Base-by-base conservation (phyloP, 1,284 basidiomycete species). In the Phellinidium pouzarii region DNA sequence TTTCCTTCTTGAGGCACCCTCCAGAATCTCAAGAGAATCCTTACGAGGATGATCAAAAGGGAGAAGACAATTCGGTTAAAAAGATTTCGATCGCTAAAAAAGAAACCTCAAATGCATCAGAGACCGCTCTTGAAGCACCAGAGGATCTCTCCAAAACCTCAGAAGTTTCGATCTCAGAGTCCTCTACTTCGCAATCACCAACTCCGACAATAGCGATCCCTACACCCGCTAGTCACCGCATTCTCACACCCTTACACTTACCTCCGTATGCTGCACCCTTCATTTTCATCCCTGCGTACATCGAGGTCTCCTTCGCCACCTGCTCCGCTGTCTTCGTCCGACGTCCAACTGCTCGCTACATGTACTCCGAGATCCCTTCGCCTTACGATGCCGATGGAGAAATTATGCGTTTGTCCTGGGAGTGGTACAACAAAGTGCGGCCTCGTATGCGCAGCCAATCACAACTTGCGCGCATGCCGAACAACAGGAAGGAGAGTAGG, bases 321-420 rank as follows among this genome's bases (percentile, higher is more conserved):
- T 99, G 96, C 70, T 94, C 94, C 4, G 86, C 87, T 17, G 77
- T 99, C 54, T 98, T 97, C 67, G 80, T 98, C 29, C 91, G 95
- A 44, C 93, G 98, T 65, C 96, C 96, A 1, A 97, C 94, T 0
- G 93, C 95, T 0, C 83, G 92, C 23, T 89, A 92, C 1, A 82
- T 87, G 2, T 93, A 94, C 70, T 92, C 87, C 25, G 94, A 97
- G 69, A 88, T 97, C 45, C 91, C 94, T 8, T 91, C 89, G 11
- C 94, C 94, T 1, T 97, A 87, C 68, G 89, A 93, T 60, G 93
- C 94, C 0, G 92, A 94, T 63, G 94, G 94, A 11, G 87, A 92
- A 60, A 76, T 95, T 17, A 81, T 95, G 61, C 83, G 87, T 52
- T 60, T 78, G 23, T 68, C 88, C 8, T 97, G 94, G 94, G 94